Percentiles rank a stretch among this genome's conserved stretches.
These are phyloP conservation scores for Rhizopogon vesiculosus DNA, from an alignment of 768 basidiomycete species.

Conservation along the genomic window DNA sequence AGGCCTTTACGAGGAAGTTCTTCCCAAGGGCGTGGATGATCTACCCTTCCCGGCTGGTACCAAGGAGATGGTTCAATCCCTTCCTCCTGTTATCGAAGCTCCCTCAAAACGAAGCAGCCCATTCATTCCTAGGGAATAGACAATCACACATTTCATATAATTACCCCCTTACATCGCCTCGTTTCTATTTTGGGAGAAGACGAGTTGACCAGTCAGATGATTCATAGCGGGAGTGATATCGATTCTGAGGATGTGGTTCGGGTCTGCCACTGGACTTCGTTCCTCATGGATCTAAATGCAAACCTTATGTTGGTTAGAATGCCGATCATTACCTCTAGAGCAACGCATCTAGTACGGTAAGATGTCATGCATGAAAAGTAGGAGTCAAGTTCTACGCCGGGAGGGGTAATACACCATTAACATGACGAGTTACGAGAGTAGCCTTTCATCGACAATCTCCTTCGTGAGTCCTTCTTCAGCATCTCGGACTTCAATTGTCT, in stretches of 20 bases:
- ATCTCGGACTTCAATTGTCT: conserved; percentile 78
- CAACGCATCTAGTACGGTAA: neutral
- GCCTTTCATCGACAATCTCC: conserved; percentile 59
- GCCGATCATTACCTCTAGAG: neutral
- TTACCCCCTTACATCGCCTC: neutral
- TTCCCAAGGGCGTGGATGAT: conserved; percentile 78
- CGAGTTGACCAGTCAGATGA: neutral
- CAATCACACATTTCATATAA: conserved; percentile 7
- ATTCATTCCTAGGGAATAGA: conserved; percentile 69
- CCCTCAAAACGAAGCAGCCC: conserved; percentile 75
- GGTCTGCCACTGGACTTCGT: too few relatives aligned
- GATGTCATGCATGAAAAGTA: too few relatives aligned
- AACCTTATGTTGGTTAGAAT: neutral
- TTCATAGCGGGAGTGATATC: neutral
- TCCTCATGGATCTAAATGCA: neutral
- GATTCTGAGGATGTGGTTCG: neutral
- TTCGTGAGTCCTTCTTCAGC: conserved; percentile 80
- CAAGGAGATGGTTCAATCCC: conserved; percentile 58
- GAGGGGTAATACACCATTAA: neutral
- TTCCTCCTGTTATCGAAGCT: conserved; percentile 65
- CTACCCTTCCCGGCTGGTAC: conserved; percentile 94
- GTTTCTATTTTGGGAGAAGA: too few relatives aligned
- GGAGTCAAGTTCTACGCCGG: neutral
- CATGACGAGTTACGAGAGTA: conserved; percentile 24
- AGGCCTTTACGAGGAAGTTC: conserved; percentile 68